A percentile compares a stretch with the other conserved stretches of the same genome.
Evolutionary conservation across 2,329 filamentous ascomycete species (phyloP).

Genomic region (Xylaria sp.): DNA sequence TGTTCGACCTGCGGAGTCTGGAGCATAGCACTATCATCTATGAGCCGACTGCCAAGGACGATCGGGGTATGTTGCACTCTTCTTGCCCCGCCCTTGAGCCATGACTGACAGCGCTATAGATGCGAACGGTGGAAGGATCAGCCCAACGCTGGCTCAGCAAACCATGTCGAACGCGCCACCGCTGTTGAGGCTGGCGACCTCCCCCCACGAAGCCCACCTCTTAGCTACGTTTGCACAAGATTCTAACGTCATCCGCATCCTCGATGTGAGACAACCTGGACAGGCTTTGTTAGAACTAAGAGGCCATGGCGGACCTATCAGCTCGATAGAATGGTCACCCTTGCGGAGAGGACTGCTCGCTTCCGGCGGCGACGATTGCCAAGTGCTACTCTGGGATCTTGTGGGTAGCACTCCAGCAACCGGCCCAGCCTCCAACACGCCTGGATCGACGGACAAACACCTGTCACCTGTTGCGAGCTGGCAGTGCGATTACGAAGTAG

Average conservation of each 20-base stretch:
- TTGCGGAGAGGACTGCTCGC: constrained; percentile 83
- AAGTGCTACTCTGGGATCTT: constrained; percentile 93
- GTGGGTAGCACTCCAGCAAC: constrained; percentile 64
- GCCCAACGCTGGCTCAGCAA: constrained; percentile 75
- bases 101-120: constrained; percentile 41
- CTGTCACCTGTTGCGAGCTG: constrained; percentile 75
- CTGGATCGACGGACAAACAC: constrained; percentile 56
- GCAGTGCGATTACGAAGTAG: constrained; percentile 86
- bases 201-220: constrained; percentile 92
- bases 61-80: constrained; percentile 57
- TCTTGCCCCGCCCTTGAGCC: neutral
- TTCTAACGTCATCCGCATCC: constrained; percentile 87
- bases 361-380: constrained; percentile 87
- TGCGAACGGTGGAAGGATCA: constrained; percentile 64
- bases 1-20: constrained; percentile 96
- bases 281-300: constrained; percentile 92
- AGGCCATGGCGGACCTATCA: constrained; percentile 82
- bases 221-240: constrained; percentile 97
- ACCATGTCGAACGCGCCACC: constrained; percentile 78
- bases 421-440: constrained; percentile 52
- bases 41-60: constrained; percentile 88
- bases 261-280: constrained; percentile 94
- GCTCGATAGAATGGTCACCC: constrained; percentile 96
- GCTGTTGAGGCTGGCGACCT: constrained; percentile 80
- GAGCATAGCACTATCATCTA: constrained; percentile 99